Base-by-base conservation (phyloP, 2,329 filamentous ascomycete species). In the Coniosporium tulheliwenetii region DNA sequence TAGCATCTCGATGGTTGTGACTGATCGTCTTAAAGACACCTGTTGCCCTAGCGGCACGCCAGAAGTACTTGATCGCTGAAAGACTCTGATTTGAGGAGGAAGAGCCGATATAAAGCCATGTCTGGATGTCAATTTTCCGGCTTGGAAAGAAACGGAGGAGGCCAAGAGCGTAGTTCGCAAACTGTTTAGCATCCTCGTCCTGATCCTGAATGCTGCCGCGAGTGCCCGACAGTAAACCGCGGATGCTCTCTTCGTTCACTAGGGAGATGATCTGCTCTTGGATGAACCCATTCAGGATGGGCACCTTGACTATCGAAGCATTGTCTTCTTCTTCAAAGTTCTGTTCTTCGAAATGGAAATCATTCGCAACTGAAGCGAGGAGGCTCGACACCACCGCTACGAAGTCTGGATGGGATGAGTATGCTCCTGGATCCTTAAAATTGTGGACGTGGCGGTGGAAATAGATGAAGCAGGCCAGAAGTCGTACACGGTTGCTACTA, bases 21-120 rank as follows among this genome's bases (percentile, higher is more conserved):
- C 62, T 65, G 36, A 82, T 74, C 2, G 62, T 65, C 13, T 60
- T 53, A 50, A 80, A 82, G 2, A 79, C 64, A 10, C 59, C 62
- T 10, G 75, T 79, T 14, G 61, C 60, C 44, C 65, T 68, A 38
- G 75, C 69, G 26, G 75, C 75, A 41, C 81, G 71, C 85, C 91
- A 95, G 49, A 96, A 84, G 53, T 85, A 94, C 49, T 81, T 79
- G 43, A 89, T 77, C 0, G 82, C 77, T 0, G 84, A 81, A 8
- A 79, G 43, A 47, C 51, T 56, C 5, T 55, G 50, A 8, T 52
- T 52, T 26, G 57, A 45, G 2, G 69, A 61, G 4, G 82, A 67
- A 36, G 81, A 76, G 0, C 85, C 83, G 34, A 91, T 70, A 53
- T 91, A 96, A 1, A 96, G 67, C 64, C 85, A 89, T 85, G 96